Percentiles rank a stretch among this genome's conserved stretches.
phyloP scores from a whole-genome alignment of 345 rosid genomes.

The Nephelium lappaceum region DNA sequence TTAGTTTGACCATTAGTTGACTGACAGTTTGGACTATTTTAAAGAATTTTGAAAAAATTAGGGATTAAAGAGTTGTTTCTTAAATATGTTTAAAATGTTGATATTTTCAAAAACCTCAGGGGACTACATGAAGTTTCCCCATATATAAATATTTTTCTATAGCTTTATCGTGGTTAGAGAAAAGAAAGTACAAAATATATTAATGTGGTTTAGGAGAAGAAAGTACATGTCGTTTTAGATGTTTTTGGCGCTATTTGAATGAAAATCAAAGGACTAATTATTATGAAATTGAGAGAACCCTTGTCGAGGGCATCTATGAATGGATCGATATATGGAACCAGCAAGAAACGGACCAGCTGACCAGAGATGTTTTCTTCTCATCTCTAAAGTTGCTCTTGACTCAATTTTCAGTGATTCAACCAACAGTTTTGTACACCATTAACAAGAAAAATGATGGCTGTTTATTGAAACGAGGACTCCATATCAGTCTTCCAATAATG shows the following conservation, averaged over 20 bases:
- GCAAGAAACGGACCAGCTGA: conserved; percentile 22
- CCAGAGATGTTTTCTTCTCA: conserved; percentile 17
- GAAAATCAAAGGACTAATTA: conserved; percentile 5
- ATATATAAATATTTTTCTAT: no score
- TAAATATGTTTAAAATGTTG: no score
- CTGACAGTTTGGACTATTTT: no score
- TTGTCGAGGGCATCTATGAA: conserved; percentile 57
- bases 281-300: conserved; percentile 22
- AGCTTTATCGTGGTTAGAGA: background rate
- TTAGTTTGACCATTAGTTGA: no score
- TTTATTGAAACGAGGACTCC: conserved; percentile 9
- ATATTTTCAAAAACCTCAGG: no score
- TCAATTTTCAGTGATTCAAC: conserved; percentile 23
- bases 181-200: background rate
- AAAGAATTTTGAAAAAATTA: no score
- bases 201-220: background rate
- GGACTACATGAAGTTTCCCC: no score
- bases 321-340: conserved; percentile 4
- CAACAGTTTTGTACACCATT: conserved; percentile 30
- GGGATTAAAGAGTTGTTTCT: no score
- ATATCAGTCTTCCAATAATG: background rate
- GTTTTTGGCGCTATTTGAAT: conserved; percentile 14
- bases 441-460: conserved; percentile 32
- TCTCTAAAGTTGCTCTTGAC: conserved; percentile 30
- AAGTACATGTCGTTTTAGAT: background rate